Base-by-base conservation (phyloP, 176 grass and related monocot species). In the Aegilops speltoides region DNA sequence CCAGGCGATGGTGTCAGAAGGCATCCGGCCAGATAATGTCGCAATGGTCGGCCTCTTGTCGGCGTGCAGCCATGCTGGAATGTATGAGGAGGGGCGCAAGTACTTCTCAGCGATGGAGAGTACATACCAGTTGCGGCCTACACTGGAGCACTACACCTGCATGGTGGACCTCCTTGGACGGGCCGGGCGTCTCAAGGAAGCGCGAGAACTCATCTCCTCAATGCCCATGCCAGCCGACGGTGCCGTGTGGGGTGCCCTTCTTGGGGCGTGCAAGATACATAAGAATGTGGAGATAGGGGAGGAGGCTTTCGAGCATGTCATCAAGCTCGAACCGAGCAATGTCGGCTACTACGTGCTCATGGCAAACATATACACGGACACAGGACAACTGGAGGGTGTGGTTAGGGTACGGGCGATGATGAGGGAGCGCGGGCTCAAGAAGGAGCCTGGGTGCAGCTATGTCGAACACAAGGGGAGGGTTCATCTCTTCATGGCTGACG, bases 401-500 rank as follows among this genome's bases (percentile, higher is more conserved):
- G 86, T 78, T 16, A 93, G 67, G 71, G 66, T 95, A 20, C 86
- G 91, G 4, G 28, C 77, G 11, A 89, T 91, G 86, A 95, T 93
- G 91, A 95, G 34, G 78, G 45, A 80, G 57, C 85, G 84, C 3
- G 81, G 91, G n/a, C 76, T 95, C 64, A 93, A 83, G 91, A 95
- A 95, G 84, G 93, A 93, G 31, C 88, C 93, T 7, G 93, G 93
- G 6, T 95, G 86, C 40, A 95, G 91, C 85, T 93, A 93, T 48
- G 20, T 95, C 14, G 93, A 93, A 28, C 68, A 87, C 62, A 77
- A 85, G 66, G 88, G 93, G 20, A 82, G 52, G 52, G 77, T 93
- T 75, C 93, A 93, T 71, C 82, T 95, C 14, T 95, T 95, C 86
- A 89, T 89, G 93, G 93, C 93, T n/a, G 91, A 95, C 32, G 93